Conservation (phyloP, 805 yeast species). For the Ogataea kodamae region DNA sequence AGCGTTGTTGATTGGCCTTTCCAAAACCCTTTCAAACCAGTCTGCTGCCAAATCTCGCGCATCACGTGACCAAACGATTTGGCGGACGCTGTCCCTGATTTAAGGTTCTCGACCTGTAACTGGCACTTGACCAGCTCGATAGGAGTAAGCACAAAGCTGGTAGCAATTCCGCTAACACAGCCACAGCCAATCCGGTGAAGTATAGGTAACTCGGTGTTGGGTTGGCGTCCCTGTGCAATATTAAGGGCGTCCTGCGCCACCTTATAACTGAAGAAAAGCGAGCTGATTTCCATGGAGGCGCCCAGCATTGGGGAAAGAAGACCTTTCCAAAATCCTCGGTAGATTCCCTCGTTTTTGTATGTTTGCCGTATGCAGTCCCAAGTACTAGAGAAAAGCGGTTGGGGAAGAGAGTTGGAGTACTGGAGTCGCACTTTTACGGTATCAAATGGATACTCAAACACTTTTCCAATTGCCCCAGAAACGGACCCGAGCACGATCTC, state of each 20-base stretch:
- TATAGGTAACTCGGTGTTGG: constrained; percentile 21
- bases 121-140: constrained; percentile 89
- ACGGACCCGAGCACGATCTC: constrained; percentile 50
- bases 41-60: constrained; percentile 37
- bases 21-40: constrained; percentile 77
- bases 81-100: constrained; percentile 17
- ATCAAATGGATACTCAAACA: constrained; percentile 89
- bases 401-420: constrained; percentile 57
- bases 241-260: constrained; percentile 39
- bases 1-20: constrained; percentile 81
- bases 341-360: constrained; percentile 62
- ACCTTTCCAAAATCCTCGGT: constrained; percentile 73
- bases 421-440: constrained; percentile 86
- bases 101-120: constrained; percentile 63
- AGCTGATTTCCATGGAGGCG: constrained; percentile 86
- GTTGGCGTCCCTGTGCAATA: constrained; percentile 20
- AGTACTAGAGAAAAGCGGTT: constrained; percentile 54
- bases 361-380: constrained; percentile 63
- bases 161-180: constrained; percentile 75
- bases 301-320: constrained; percentile 80
- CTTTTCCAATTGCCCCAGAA: constrained; percentile 81
- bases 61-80: constrained; percentile 38
- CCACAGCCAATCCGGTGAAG: constrained; percentile 56
- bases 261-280: constrained; percentile 66
- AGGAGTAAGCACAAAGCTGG: constrained; percentile 84